Evolutionary conservation across 139 green algal species (phyloP), one percentile per base, ranked within the genome.

Genomic region (Chlorella ohadii): DNA sequence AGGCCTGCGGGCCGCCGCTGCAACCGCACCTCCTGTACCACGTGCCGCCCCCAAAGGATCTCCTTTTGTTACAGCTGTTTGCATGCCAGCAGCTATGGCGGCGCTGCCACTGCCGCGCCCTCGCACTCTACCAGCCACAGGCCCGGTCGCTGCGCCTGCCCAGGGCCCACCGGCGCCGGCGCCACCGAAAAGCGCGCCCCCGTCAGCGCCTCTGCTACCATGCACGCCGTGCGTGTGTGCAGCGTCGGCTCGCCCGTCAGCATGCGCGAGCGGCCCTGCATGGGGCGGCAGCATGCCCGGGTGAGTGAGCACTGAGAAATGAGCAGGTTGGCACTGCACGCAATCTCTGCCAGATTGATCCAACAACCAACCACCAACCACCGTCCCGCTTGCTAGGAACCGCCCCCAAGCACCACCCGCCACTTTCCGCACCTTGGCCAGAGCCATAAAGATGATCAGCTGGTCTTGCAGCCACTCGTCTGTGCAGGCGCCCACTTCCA

Each of bases 381-480:
- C n/a, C n/a, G n/a, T n/a, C n/a, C n/a, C n/a, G n/a, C n/a, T n/a
- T n/a, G n/a, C n/a, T n/a, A n/a, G n/a, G n/a, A n/a, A n/a, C n/a
- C n/a, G n/a, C n/a, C n/a, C n/a, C n/a, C n/a, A n/a, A n/a, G n/a
- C n/a, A n/a, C n/a, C n/a, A n/a, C n/a, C n/a, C n/a, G n/a, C n/a
- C n/a, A n/a, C n/a, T n/a, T n/a, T n/a, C n/a, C n/a, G n/a, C 59
- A 82, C 76, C 20, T 68, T 12, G 20, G 93, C 94, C 36, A 98
- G 82, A 0, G 95, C 95, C 92, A 97, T 96, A 83, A 94, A 97
- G 4, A 97, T 85, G 66, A 98, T 90, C 9, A 98, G 87, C 88
- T 98, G 95, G 81, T 97, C 94, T 75, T 85, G 80, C 66, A 86
- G 70, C 78, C 79, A 85, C 59, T 85, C 64, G 47, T 93, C 90